Evolutionary conservation across 2,329 filamentous ascomycete genomes (phyloP).

Genomic region (Aureobasidium sp.): DNA sequence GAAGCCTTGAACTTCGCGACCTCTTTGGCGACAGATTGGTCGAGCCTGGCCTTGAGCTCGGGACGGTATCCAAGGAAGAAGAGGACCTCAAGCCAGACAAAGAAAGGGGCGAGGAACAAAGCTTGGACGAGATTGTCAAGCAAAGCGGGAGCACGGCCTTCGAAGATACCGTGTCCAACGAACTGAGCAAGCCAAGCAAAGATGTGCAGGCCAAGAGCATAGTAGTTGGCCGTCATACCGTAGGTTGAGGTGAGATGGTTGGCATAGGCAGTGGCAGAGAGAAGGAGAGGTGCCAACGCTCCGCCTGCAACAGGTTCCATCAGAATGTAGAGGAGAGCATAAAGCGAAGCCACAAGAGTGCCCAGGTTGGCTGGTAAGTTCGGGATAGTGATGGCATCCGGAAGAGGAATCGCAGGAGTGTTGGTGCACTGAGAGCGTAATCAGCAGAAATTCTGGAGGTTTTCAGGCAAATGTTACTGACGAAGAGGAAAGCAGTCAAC

Average conservation of each 20-base stretch:
- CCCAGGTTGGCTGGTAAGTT: slow-evolving; percentile 55
- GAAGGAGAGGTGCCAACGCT: slow-evolving; percentile 65
- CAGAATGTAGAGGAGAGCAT: slow-evolving; percentile 76
- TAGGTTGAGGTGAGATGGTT: slow-evolving; percentile 67
- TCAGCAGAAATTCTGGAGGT: slow-evolving; percentile 3
- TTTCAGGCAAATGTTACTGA: slow-evolving; percentile 37
- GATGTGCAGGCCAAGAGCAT: slow-evolving; percentile 62
- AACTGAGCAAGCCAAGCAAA: slow-evolving; percentile 85
- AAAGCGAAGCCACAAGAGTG: slow-evolving; percentile 53
- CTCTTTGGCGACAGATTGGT: slow-evolving; percentile 67
- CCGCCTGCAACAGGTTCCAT: slow-evolving; percentile 90
- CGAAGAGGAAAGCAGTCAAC: slow-evolving; percentile 63
- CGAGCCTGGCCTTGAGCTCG: slow-evolving; percentile 74
- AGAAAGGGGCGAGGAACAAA: slow-evolving; percentile 86
- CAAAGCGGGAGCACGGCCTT: slow-evolving; percentile 79
- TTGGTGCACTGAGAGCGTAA: slow-evolving; percentile 46
- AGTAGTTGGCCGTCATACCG: slow-evolving; percentile 54
- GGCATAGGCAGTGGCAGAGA: slow-evolving; percentile 65
- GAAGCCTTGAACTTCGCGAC: slow-evolving; percentile 64
- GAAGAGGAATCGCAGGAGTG: slow-evolving; percentile 47
- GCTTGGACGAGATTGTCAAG: slow-evolving; percentile 90
- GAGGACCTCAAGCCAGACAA: slow-evolving; percentile 92
- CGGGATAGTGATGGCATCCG: slow-evolving; percentile 47
- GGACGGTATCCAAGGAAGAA: slow-evolving; percentile 87
- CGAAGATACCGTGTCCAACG: slow-evolving; percentile 81